Percentiles rank a stretch among this genome's conserved stretches.
Conservation (phyloP, 768 basidiomycete species). For the Termitomyces sp. region DNA sequence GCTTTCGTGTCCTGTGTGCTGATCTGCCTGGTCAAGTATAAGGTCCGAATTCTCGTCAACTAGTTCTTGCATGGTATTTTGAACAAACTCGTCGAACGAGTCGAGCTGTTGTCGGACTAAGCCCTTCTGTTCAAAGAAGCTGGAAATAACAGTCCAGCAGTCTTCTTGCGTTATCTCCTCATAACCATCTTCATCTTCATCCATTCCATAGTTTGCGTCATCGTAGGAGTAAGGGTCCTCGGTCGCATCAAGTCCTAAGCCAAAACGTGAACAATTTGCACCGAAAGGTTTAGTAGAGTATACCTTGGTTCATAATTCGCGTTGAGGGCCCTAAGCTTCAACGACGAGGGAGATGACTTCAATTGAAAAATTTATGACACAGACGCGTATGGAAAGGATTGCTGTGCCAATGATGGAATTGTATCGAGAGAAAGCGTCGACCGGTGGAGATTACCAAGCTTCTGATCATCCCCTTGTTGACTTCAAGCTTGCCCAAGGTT, state of each 20-base stretch:
- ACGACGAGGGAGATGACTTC: not conserved
- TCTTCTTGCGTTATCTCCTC: constrained; percentile 90
- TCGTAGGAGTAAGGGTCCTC: constrained; percentile 60
- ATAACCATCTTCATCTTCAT: constrained; percentile 52
- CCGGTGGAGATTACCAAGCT: constrained; percentile 23
- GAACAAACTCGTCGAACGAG: constrained; percentile 98
- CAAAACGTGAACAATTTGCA: constrained; percentile 29
- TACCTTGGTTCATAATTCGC: constrained; percentile 51
- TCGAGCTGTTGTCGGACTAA: constrained; percentile 97
- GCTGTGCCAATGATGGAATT: not conserved
- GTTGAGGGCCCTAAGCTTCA: not conserved
- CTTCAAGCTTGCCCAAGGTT: constrained; percentile 7
- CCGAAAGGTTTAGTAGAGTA: constrained; percentile 22
- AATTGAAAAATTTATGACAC: not conserved
- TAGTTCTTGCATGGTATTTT: constrained; percentile 99
- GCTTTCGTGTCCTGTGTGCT: constrained; percentile 84
- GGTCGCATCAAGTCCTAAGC: constrained; percentile 42
- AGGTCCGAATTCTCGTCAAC: constrained; percentile 96
- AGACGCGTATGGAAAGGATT: not conserved
- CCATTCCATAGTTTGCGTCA: constrained; percentile 52
- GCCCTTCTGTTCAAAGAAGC: constrained; percentile 97
- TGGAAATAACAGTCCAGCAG: constrained; percentile 93
- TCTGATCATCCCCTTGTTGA: constrained; percentile 26
- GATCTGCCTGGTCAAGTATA: constrained; percentile 93
- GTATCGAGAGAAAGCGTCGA: not conserved